A percentile compares a stretch with the other conserved stretches of the same genome.
These are phyloP conservation scores for Acacia melanoxylon DNA, from an alignment of 306 rosid genomes.

Conservation along the genomic window DNA sequence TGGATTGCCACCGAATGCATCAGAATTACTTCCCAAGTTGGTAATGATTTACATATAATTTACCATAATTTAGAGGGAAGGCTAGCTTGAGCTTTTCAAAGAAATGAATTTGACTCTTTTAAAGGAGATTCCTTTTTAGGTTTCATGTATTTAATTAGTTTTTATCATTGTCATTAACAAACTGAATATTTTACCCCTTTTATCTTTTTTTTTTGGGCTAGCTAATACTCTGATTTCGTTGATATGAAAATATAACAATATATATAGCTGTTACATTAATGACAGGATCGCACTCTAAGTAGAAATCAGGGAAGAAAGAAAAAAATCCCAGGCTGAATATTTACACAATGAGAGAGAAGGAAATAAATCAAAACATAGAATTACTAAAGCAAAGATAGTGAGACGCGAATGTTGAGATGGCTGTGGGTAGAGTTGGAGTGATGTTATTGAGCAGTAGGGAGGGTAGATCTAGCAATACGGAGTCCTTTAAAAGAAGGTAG, in stretches of 20 bases:
- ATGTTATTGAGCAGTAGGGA: too few relatives aligned
- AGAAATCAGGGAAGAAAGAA: background rate
- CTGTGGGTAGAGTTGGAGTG: too few relatives aligned
- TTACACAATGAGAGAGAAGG: background rate
- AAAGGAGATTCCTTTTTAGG: background rate
- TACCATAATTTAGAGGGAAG: background rate
- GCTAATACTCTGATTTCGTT: background rate
- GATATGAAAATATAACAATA: background rate
- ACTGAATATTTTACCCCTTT: background rate
- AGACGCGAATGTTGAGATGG: too few relatives aligned
- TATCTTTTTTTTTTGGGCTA: background rate
- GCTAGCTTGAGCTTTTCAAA: background rate
- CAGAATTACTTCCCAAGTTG: conserved; percentile 79
- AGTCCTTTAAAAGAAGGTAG: too few relatives aligned
- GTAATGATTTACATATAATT: conserved; percentile 43
- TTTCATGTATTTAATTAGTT: background rate
- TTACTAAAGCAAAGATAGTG: too few relatives aligned
- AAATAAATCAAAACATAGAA: background rate
- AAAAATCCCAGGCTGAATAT: background rate
- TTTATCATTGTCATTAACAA: background rate
- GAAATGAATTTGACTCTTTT: background rate
- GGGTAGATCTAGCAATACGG: too few relatives aligned
- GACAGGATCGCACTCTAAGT: background rate
- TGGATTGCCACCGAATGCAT: conserved; percentile 80
- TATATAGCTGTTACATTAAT: background rate